Percentiles rank a stretch among this genome's conserved stretches.
phyloP scores from a whole-genome alignment of 164 flowering plant species.

The Liquidambar formosana region DNA sequence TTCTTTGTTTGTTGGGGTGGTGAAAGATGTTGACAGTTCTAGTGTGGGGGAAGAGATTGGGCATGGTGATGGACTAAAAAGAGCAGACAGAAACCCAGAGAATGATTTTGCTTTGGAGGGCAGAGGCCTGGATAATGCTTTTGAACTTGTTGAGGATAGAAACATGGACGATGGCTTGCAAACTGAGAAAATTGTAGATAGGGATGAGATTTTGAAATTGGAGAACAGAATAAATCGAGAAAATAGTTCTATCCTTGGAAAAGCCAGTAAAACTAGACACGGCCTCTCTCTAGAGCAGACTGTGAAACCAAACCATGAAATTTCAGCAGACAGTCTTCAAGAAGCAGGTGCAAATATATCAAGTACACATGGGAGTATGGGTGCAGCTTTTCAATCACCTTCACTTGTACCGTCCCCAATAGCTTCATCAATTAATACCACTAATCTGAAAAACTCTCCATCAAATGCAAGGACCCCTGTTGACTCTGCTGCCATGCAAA shows the following conservation, averaged over 20 bases:
- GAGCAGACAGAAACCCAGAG: conserved; percentile 8
- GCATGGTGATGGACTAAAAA: conserved; percentile 5
- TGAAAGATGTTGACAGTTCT: conserved; percentile 9
- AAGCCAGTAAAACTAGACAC: conserved; percentile 12
- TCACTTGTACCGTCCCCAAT: conserved; percentile 7
- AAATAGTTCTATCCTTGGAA: conserved; percentile 18
- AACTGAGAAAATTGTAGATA: conserved; percentile 15
- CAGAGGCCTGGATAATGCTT: conserved; percentile 6
- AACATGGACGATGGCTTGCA: conserved; percentile 15
- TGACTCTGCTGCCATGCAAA: conserved; percentile 12
- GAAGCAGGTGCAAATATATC: conserved; percentile 8
- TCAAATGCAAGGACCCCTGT: conserved; percentile 19
- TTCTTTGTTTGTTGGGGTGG: conserved; percentile 13
- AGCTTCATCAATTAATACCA: conserved; percentile 20
- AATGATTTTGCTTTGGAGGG: conserved; percentile 20
- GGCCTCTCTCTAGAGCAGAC: conserved; percentile 27
- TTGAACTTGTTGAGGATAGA: conserved; percentile 31
- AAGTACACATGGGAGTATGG: conserved; percentile 9
- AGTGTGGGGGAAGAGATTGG: conserved; percentile 12
- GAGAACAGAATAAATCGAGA: conserved; percentile 4
- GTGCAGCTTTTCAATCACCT: conserved; percentile 12
- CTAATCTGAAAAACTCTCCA: conserved; percentile 5
- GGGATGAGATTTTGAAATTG: conserved; percentile 9
- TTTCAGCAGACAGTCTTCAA: conserved; percentile 14
- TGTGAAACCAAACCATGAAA: conserved; percentile 18